Percentiles rank a stretch among this genome's conserved stretches.
Conservation (phyloP, 306 rosid genomes). For the Prunus mongolica region DNA sequence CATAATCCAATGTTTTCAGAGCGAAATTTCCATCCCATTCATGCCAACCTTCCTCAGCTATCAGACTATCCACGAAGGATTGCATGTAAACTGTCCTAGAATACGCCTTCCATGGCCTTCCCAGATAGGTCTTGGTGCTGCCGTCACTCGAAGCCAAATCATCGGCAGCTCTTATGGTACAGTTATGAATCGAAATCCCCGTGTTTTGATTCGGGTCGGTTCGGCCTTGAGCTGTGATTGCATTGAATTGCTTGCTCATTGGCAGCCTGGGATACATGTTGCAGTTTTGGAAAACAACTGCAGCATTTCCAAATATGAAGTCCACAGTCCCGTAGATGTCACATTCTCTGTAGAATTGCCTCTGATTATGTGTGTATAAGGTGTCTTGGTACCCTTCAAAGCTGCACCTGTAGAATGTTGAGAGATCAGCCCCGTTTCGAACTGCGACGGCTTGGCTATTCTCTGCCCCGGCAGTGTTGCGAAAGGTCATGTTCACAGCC, state of each 20-base stretch:
- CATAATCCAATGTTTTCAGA: slow-evolving; percentile 56
- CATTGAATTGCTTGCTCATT: slow-evolving; percentile 64
- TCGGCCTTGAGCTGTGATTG: slow-evolving; percentile 77
- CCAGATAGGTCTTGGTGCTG: slow-evolving; percentile 37
- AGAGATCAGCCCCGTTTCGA: slow-evolving; percentile 50
- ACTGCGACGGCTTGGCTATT: slow-evolving; percentile 69
- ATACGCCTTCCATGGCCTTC: slow-evolving; percentile 76
- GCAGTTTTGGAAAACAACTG: slow-evolving; percentile 61
- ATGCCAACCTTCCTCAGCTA: slow-evolving; percentile 48
- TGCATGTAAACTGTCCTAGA: slow-evolving; percentile 64
- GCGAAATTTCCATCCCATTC: slow-evolving; percentile 69
- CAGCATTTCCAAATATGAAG: slow-evolving; percentile 83
- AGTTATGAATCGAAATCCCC: slow-evolving; percentile 54
- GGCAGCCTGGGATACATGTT: slow-evolving; percentile 69
- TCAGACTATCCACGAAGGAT: slow-evolving; percentile 41
- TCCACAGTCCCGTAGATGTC: slow-evolving; percentile 68
- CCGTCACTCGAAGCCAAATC: slow-evolving; percentile 37
- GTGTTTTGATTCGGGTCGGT: slow-evolving; percentile 66
- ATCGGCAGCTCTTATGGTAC: slow-evolving; percentile 43
- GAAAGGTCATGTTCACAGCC: slow-evolving; percentile 55
- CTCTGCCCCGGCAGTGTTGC: slow-evolving; percentile 62
- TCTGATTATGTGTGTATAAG: slow-evolving; percentile 47
- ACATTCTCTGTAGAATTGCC: slow-evolving; percentile 66
- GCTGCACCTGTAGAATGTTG: slow-evolving; percentile 58
- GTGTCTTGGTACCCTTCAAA: slow-evolving; percentile 73